Evolutionary conservation across 2,329 filamentous ascomycete species (phyloP), one percentile per base, ranked within the genome.

Genomic region (Nothophoma quercina): DNA sequence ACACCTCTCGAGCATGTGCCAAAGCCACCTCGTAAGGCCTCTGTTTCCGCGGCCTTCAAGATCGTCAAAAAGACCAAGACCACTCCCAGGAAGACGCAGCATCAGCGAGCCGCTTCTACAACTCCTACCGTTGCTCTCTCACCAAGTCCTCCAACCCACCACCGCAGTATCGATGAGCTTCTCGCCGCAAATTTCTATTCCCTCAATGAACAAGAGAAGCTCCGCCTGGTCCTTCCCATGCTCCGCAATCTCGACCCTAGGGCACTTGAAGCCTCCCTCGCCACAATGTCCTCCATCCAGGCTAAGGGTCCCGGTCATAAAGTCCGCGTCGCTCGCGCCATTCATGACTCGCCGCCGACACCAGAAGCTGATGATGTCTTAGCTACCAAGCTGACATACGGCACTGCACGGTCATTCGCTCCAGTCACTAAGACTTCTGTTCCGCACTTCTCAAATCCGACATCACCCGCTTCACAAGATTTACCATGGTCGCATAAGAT

Each of bases 181-280:
- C 51, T 59, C 39, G 16, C 26, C 10, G 41, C 34, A 1, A 33
- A 43, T 2, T 69, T 62, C 54, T 22, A 18, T 7, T 42, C 30
- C 1, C 51, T 68, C 5, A 35, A 42, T 1, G 18, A 43, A 2
- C 38, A 56, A 7, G 67, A 68, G 40, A 63, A 65, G 40, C 34
- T 42, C 1, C 55, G 58, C 3, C 18, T 69, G 6, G 39, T 68
- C 3, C 46, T 63, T 0, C 63, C 60, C 4, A 41, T 68, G 5
- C 48, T 67, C 7, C 50, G 59, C 5, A 60, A 60, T 9, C 39
- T 60, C 7, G 51, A 68, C 13, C 65, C 64, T 1, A 40, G 16
- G 2, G 22, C n/a, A 15, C 50, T 48, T 8, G 38, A 48, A 21
- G 7, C 18, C 8, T 38, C 38, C 7, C 25, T 43, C 10, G 26